Percentiles rank a stretch among this genome's conserved stretches.
These are phyloP conservation scores for Solanum ossicruentum DNA, from an alignment of 257 asterid species.

Conservation along the genomic window DNA sequence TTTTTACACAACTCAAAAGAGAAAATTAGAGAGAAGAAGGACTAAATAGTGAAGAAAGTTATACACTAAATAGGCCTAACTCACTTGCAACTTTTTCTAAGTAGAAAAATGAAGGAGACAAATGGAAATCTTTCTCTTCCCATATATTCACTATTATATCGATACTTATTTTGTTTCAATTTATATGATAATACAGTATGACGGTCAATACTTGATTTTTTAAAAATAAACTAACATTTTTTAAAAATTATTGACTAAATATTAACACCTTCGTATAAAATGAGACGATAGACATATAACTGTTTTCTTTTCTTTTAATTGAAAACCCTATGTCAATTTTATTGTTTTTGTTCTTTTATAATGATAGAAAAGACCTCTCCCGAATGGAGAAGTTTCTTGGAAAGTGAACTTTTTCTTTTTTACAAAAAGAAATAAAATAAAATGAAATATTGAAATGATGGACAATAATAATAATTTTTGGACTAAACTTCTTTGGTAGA, in stretches of 20 bases:
- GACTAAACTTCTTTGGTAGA: neutral
- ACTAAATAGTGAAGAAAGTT: neutral
- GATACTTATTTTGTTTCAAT: neutral
- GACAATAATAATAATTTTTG: neutral
- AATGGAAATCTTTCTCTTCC: neutral
- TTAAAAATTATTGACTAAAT: neutral
- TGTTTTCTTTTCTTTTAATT: neutral
- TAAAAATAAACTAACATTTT: too few species aligned
- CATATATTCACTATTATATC: neutral
- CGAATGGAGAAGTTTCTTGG: neutral
- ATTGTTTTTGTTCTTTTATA: neutral
- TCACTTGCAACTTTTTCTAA: neutral
- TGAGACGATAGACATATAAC: accelerated
- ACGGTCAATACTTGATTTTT: neutral
- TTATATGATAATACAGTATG: neutral
- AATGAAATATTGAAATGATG: neutral
- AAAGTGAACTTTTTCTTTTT: neutral
- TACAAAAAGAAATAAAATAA: too few species aligned
- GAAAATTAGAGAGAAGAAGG: neutral
- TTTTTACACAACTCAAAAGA: neutral
- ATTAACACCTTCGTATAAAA: neutral
- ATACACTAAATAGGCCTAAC: neutral
- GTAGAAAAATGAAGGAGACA: neutral
- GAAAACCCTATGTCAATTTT: neutral
- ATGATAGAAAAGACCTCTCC: neutral